Evolutionary conservation across 495 filamentous ascomycete species (phyloP), one percentile per base, ranked within the genome.

Genomic region (Rusavskia elegans): DNA sequence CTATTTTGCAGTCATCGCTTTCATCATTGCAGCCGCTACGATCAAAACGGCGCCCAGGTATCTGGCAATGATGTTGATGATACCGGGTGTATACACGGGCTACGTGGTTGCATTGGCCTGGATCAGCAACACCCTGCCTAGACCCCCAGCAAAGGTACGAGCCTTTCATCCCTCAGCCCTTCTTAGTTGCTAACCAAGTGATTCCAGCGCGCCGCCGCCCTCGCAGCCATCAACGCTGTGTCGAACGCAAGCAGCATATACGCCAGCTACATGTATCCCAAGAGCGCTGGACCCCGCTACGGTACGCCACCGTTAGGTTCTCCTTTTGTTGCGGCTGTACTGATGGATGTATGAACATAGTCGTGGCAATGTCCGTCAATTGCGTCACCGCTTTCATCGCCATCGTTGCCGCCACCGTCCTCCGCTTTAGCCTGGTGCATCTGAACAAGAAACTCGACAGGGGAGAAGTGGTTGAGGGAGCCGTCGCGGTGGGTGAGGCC

Each of bases 41-140:
- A 83, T 74, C 0, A 58, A 66, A 6, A 68, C 73, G 0, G 87
- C 67, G 0, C 78, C 87, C 2, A 70, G 87, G 37, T 94, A 92
- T 59, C 62, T 90, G 20, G 73, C 82, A 20, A 90, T 93, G 81
- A 84, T 92, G 77, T 71, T 93, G 39, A 90, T 93, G 85, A 78
- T 72, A 5, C 62, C 72, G 7, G 66, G 67, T 0, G 57, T 71
- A 36, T 72, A 75, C 51, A 60, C 68, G 0, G 80, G 77, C 16
- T 89, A 83, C 55, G 84, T 85, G 1, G 83, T 90, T 2, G 74
- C 75, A 8, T 70, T 90, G 9, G 79, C 79, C 10, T 92, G 85
- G 86, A 89, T 89, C 58, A 79, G 73, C 32, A 87, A 85, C 63
- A 81, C 80, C 3, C 71, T 93, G 39, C 85, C 86, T 3, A 78